Conservation (phyloP, 257 asterid species). For the Solanum arcanum region DNA sequence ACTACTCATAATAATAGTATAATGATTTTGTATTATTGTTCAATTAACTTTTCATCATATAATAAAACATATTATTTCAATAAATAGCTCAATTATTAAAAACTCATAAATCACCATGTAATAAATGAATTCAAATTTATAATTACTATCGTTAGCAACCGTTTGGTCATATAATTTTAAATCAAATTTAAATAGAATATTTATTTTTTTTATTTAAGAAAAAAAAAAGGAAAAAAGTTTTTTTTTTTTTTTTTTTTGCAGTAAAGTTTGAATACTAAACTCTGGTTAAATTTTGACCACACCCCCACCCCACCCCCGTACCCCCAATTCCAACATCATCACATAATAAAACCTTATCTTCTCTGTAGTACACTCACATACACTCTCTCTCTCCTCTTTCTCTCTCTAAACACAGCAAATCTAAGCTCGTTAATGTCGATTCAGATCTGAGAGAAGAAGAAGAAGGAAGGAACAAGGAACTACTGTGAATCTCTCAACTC, state of each 20-base stretch:
- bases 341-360: conserved; percentile 56
- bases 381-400: conserved; percentile 2
- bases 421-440: conserved; percentile 27
- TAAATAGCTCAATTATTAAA: background rate
- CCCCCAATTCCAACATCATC: conserved; percentile 17
- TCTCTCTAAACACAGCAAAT: conserved; percentile 7
- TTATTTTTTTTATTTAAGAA: background rate
- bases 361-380: conserved; percentile 25
- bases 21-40: background rate
- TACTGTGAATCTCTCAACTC: background rate
- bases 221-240: background rate
- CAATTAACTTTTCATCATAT: background rate
- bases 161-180: no score
- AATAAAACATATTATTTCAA: background rate
- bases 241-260: background rate
- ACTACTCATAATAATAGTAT: background rate
- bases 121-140: background rate
- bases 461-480: background rate
- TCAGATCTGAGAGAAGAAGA: conserved; percentile 18
- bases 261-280: background rate
- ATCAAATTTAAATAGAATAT: background rate
- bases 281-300: conserved; percentile 24
- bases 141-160: background rate
- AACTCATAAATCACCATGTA: background rate
- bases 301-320: background rate